These are phyloP conservation scores for Fusarium brachygibbosum DNA, from an alignment of 2,329 filamentous ascomycete species.

Conservation along the genomic window DNA sequence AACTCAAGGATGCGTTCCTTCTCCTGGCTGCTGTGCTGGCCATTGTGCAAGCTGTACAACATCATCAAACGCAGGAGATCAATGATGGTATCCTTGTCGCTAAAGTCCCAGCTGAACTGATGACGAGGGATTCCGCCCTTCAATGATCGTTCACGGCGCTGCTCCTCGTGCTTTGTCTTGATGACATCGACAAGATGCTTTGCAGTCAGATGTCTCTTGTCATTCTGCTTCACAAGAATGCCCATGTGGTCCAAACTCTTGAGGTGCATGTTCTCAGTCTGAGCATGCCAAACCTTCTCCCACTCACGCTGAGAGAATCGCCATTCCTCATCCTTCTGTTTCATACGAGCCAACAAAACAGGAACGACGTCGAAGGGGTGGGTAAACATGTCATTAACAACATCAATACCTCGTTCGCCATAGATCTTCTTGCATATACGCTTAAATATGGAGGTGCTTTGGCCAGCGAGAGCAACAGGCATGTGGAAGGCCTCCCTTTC, in stretches of 20 bases:
- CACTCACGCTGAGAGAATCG: slow-evolving; percentile 96
- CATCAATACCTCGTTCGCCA: slow-evolving; percentile 85
- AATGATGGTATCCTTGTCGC: slow-evolving; percentile 76
- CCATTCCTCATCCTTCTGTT: slow-evolving; percentile 98
- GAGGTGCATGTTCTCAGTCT: slow-evolving; percentile 94
- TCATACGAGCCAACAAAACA: slow-evolving; percentile 87
- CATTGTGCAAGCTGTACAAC: slow-evolving; percentile 75
- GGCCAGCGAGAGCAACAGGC: slow-evolving; percentile 86
- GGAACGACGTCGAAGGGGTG: slow-evolving; percentile 90
- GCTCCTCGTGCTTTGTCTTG: slow-evolving; percentile 92
- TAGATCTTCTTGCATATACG: slow-evolving; percentile 98
- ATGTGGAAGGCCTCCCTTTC: slow-evolving; percentile 84
- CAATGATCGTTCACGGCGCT: slow-evolving; percentile 77
- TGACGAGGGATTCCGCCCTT: slow-evolving; percentile 73
- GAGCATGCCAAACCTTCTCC: slow-evolving; percentile 98
- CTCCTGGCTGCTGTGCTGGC: slow-evolving; percentile 78
- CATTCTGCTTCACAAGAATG: slow-evolving; percentile 85
- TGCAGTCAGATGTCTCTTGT: slow-evolving; percentile 91
- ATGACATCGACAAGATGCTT: slow-evolving; percentile 93
- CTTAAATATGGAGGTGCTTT: slow-evolving; percentile 97
- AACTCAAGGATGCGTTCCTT: slow-evolving; percentile 81
- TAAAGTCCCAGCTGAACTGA: slow-evolving; percentile 82
- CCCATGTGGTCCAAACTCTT: slow-evolving; percentile 98
- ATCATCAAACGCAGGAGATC: slow-evolving; percentile 74
- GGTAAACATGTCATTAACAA: slow-evolving; percentile 88